Base-by-base conservation (phyloP, 1,284 basidiomycete species). In the Phenoliferia sp. region DNA sequence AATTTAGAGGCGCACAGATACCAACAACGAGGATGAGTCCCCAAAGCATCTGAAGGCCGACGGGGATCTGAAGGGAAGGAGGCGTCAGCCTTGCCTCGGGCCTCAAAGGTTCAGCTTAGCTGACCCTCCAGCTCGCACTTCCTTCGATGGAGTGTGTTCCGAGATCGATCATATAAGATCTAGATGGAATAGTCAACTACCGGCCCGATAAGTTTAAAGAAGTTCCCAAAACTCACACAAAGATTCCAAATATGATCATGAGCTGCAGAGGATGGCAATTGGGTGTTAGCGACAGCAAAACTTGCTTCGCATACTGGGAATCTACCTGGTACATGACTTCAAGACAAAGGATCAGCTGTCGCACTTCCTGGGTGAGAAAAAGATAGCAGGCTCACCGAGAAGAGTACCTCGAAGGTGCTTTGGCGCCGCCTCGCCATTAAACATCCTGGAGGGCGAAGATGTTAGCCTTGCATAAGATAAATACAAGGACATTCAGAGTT, bases 341-440 rank as follows among this genome's bases (percentile, higher is more conserved):
- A n/a, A n/a, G n/a, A n/a, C n/a, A n/a, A n/a, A n/a, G n/a, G n/a
- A n/a, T n/a, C n/a, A n/a, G n/a, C n/a, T n/a, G n/a, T n/a, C n/a
- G n/a, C n/a, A n/a, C n/a, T n/a, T n/a, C n/a, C n/a, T n/a, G n/a
- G n/a, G n/a, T n/a, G n/a, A n/a, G n/a, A n/a, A n/a, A n/a, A n/a
- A n/a, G n/a, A n/a, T n/a, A n/a, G n/a, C n/a, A n/a, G n/a, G n/a
- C n/a, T n/a, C n/a, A n/a, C n/a, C 88, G 26, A 90, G 80, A 31
- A 90, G 81, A 15, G 86, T 85, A 15, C 89, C 89, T 76, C 89
- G 85, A 68, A 90, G 82, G 6, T 85, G 84, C 76, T 89, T 89
- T 0, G 89, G 89, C 0, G 89, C 85, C 0, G 88, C 88, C 78
- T 91, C 89, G 50, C 89, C 89, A 71, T 88, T 90, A 78, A 90